phyloP scores from a whole-genome alignment of 2,329 filamentous ascomycete species.

The Scytalidium lignicola region DNA sequence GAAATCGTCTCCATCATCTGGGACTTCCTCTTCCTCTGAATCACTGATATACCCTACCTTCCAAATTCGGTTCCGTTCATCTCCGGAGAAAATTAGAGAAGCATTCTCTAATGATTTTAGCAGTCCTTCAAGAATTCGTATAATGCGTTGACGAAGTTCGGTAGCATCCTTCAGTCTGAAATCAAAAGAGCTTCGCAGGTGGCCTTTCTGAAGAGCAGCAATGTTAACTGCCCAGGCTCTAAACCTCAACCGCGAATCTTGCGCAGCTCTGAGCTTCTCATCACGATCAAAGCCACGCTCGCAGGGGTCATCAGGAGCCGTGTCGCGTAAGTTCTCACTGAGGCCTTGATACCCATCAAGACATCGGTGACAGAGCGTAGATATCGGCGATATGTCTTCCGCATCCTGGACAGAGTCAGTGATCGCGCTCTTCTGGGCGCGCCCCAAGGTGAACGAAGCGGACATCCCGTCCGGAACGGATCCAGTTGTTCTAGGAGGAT shows the following conservation, averaged over 20 bases:
- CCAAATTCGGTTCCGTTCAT: no score
- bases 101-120: no score
- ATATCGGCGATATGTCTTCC: background rate
- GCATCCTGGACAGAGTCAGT: no score
- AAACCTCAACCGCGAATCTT: slow-evolving; percentile 12
- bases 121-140: no score
- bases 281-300: slow-evolving; percentile 9
- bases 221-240: slow-evolving; percentile 20
- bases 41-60: no score
- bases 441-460: no score
- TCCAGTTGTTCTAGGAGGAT: no score
- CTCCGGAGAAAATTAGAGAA: no score
- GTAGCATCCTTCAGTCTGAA: slow-evolving; percentile 17
- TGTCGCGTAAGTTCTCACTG: background rate
- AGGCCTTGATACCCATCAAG: background rate
- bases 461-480: no score
- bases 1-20: no score
- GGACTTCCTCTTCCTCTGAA: no score
- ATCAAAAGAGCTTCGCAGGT: slow-evolving; percentile 15
- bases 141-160: slow-evolving; percentile 13
- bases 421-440: no score
- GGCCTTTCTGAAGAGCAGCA: slow-evolving; percentile 15
- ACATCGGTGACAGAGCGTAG: background rate
- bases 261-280: slow-evolving; percentile 3
- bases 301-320: background rate